A percentile compares a stretch with the other conserved stretches of the same genome.
Conservation (phyloP, 129 eudicot genomes). For the Centrapalus pauciflorus region DNA sequence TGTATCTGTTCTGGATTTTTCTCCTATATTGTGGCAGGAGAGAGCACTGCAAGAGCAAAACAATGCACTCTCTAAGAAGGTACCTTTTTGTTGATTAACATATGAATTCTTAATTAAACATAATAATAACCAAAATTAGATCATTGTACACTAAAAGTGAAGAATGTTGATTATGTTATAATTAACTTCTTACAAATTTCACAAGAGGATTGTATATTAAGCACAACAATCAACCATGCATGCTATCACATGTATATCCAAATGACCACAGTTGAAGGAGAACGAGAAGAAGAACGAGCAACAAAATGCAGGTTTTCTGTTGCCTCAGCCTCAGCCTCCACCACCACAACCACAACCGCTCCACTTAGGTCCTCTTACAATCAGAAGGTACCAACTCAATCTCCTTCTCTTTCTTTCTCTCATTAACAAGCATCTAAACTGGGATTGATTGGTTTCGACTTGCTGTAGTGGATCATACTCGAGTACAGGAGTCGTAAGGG, state of each 20-base stretch:
- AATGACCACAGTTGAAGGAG: constrained; percentile 21
- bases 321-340: neutral
- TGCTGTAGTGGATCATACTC: constrained; percentile 23
- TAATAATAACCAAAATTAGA: neutral
- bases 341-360: constrained; percentile 12
- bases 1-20: neutral
- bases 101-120: neutral
- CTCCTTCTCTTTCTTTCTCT: neutral
- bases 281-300: constrained; percentile 22
- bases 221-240: neutral
- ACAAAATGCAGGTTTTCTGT: constrained; percentile 8
- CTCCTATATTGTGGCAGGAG: constrained; percentile 23
- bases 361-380: constrained; percentile 4
- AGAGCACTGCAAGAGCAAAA: constrained; percentile 61
- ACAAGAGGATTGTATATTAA: neutral
- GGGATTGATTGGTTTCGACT: neutral
- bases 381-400: constrained; percentile 19
- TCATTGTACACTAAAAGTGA: neutral
- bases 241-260: neutral
- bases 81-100: neutral
- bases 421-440: neutral
- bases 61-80: constrained; percentile 43
- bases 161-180: neutral
- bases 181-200: neutral
- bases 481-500: constrained; percentile 10